phyloP scores from a whole-genome alignment of 805 yeast genomes.

The Nakazawaea anatomiae region DNA sequence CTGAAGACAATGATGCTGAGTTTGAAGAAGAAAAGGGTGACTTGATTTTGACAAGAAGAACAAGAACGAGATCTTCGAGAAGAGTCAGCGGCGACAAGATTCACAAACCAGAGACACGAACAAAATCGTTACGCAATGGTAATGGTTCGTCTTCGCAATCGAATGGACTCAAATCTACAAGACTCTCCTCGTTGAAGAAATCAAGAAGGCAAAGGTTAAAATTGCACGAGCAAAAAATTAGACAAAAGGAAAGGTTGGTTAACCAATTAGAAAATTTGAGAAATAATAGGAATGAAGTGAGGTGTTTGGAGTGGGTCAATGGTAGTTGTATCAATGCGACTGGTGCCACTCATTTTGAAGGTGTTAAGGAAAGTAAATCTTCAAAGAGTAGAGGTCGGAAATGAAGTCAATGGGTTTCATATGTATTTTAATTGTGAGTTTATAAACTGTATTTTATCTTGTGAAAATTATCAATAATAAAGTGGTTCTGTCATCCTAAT shows the following conservation, averaged over 20 bases:
- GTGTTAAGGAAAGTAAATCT: conserved; percentile 22
- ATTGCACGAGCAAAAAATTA: conserved; percentile 27
- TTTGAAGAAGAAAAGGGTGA: too few relatives aligned
- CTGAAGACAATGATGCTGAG: conserved; percentile 13
- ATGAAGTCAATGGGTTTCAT: not conserved
- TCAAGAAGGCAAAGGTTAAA: conserved; percentile 23
- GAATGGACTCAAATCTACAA: conserved; percentile 15
- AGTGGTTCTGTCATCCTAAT: too few relatives aligned
- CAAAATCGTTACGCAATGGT: not conserved
- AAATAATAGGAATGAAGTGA: conserved; percentile 33
- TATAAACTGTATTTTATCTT: not conserved
- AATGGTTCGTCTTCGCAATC: not conserved
- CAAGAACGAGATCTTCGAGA: conserved; percentile 9
- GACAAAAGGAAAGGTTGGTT: conserved; percentile 18
- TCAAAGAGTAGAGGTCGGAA: conserved; percentile 13
- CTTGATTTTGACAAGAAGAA: conserved; percentile 2
- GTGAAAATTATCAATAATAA: not conserved
- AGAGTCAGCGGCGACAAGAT: conserved; percentile 23
- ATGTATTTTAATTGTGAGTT: not conserved
- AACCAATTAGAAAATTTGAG: conserved; percentile 26
- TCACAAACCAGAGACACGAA: conserved; percentile 13
- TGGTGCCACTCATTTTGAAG: conserved; percentile 53
- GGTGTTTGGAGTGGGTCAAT: conserved; percentile 60
- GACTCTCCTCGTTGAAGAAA: conserved; percentile 23
- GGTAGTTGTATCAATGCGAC: conserved; percentile 45